Base-by-base conservation (phyloP, 768 basidiomycete genomes). In the Hericium erinaceus region DNA sequence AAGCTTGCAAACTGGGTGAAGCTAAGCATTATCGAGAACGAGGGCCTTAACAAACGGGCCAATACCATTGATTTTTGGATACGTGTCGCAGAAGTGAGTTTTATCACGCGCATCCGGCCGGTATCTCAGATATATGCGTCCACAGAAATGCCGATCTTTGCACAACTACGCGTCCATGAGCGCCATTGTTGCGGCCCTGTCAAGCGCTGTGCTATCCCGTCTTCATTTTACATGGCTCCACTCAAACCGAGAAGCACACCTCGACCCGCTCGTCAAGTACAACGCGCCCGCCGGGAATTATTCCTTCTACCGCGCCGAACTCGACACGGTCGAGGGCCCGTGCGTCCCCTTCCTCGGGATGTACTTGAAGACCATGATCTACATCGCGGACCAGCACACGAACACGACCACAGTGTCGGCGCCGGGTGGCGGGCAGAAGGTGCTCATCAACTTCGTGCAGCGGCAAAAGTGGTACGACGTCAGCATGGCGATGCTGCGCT, bases 61-160 rank as follows among this genome's bases (percentile, higher is more conserved):
- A 77, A 83, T 56, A 78, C 75, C 15, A 70, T 87, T 39, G 85
- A 87, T 58, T 80, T 83, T 64, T 90, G 87, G 87, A 83, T 89
- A 61, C 84, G 80, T 65, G 84, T 88, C 18, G 85, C 88, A 8
- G 86, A 90, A 78, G 88, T 87, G 62, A 64, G 79, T 68, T 18
- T 20, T 41, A n/a, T 38, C 24, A 22, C 33, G n/a, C 28, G 46
- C 24, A 52, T 26, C 55, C 48, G 48, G 33, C 26, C 5, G 3
- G 26, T 26, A 13, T 49, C 33, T 26, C 7, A 20, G 10, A 49
- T 11, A 7, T 55, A 48, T 24, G 49, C 9, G 38, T 52, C 11
- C 52, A 13, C 64, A 89, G 87, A 85, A 81, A 77, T 88, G 83
- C 68, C 78, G 76, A 39, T 63, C 69, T 12, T 68, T 87, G 64